A percentile compares a stretch with the other conserved stretches of the same genome.
These are phyloP conservation scores for Prinsepia uniflora DNA, from an alignment of 306 rosid species.

Conservation along the genomic window DNA sequence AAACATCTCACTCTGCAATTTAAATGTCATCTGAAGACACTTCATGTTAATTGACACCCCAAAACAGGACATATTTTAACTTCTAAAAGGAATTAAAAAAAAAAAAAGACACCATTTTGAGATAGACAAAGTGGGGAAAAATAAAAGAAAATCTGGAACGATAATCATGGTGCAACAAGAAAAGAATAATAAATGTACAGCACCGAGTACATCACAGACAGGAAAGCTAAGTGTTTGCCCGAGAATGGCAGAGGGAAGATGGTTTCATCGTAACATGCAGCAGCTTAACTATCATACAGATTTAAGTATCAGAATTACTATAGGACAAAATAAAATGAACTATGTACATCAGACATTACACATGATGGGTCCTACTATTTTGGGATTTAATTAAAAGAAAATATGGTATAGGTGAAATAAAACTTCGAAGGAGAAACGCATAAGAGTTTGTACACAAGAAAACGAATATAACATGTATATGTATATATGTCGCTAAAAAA, in stretches of 20 bases:
- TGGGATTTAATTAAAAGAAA: background rate
- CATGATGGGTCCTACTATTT: background rate
- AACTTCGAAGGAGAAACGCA: background rate
- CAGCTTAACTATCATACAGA: background rate
- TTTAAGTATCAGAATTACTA: background rate
- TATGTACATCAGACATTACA: background rate
- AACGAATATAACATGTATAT: background rate
- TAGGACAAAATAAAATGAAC: background rate
- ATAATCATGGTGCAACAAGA: background rate
- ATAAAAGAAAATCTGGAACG: background rate
- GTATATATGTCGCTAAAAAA: constrained; percentile 5
- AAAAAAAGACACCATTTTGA: background rate
- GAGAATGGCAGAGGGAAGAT: background rate
- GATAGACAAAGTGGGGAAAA: background rate
- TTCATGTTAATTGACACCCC: background rate
- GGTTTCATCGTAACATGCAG: background rate
- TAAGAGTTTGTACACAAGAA: too few species aligned
- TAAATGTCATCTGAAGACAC: too few species aligned
- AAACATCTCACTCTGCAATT: background rate
- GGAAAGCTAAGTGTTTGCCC: background rate
- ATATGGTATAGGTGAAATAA: background rate
- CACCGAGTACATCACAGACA: background rate
- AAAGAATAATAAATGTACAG: background rate
- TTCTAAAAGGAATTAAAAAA: background rate
- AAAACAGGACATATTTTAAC: background rate